These are phyloP conservation scores for Globisporangium solare DNA, from an alignment of 352 stramenopile species.

Conservation along the genomic window DNA sequence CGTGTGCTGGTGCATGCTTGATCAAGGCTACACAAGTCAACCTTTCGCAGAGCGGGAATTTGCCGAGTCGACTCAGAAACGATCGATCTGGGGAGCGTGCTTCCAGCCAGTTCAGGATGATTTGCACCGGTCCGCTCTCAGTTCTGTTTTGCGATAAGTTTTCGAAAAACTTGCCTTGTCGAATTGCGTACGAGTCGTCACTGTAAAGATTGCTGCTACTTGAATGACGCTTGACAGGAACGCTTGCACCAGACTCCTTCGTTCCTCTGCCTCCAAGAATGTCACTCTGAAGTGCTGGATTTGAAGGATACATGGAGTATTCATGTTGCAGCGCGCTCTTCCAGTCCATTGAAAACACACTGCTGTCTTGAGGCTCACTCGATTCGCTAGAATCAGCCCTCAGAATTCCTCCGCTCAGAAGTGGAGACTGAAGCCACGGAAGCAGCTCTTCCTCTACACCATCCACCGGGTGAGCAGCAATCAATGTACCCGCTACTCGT, in stretches of 20 bases:
- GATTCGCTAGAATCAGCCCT: constrained; percentile 2
- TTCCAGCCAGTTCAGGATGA: constrained; percentile 75
- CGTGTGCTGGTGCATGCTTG: constrained; percentile 70
- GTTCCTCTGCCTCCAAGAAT: constrained; percentile 1
- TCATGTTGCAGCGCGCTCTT: constrained; percentile 10
- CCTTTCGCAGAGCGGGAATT: constrained; percentile 65
- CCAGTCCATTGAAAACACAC: constrained; percentile 4
- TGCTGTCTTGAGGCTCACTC: constrained; percentile 2
- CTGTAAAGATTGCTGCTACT: not conserved
- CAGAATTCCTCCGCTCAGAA: constrained; percentile 69
- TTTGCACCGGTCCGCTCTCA: constrained; percentile 41
- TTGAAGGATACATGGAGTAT: constrained; percentile 12
- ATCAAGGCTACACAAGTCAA: constrained; percentile 72
- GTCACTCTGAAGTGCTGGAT: constrained; percentile 3
- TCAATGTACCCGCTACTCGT: constrained; percentile 62
- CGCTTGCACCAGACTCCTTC: not conserved
- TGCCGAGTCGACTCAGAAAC: constrained; percentile 71
- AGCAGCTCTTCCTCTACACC: constrained; percentile 75
- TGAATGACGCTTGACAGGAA: constrained; percentile 1
- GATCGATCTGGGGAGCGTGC: constrained; percentile 69
- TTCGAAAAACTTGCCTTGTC: constrained; percentile 47
- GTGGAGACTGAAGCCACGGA: constrained; percentile 77
- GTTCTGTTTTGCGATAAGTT: constrained; percentile 59
- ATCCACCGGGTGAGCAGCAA: constrained; percentile 73
- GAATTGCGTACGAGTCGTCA: constrained; percentile 18